Percentiles rank a stretch among this genome's conserved stretches.
These are phyloP conservation scores for Syncephalastrum contaminatum DNA, from an alignment of 371 early-diverging fungal species.

Conservation along the genomic window DNA sequence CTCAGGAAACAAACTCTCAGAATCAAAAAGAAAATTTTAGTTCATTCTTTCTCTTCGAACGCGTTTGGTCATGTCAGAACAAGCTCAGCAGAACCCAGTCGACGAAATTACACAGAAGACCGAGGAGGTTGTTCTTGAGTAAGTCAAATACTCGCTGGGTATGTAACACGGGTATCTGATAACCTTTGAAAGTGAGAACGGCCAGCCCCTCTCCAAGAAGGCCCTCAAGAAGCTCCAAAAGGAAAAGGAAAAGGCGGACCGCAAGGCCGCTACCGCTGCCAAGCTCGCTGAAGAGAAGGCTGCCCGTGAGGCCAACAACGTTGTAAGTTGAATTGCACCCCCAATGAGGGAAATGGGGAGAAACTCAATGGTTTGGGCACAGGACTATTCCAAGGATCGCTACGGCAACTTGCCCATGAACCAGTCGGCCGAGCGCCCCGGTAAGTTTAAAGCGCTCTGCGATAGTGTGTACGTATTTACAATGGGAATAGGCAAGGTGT, in stretches of 20 bases:
- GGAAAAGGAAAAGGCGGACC: slow-evolving; percentile 85
- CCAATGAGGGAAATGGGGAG: not conserved
- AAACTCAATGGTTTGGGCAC: slow-evolving; percentile 1
- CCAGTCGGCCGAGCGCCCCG: slow-evolving; percentile 76
- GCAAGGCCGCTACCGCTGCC: slow-evolving; percentile 77
- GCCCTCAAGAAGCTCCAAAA: slow-evolving; percentile 93
- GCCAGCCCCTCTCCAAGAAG: slow-evolving; percentile 89
- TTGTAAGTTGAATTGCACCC: slow-evolving; percentile 35
- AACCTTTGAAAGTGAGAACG: slow-evolving; percentile 62
- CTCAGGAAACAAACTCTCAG: no score
- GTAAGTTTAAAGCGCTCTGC: slow-evolving; percentile 22
- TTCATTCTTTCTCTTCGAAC: not conserved
- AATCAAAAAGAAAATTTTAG: no score
- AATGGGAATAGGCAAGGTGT: slow-evolving; percentile 35
- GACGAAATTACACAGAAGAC: slow-evolving; percentile 13
- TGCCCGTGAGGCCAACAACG: slow-evolving; percentile 70
- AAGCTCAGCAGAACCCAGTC: slow-evolving; percentile 5
- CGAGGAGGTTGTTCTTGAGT: slow-evolving; percentile 14
- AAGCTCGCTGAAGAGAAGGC: slow-evolving; percentile 86
- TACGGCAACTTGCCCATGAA: slow-evolving; percentile 92
- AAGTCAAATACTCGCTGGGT: slow-evolving; percentile 44
- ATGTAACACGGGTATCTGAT: slow-evolving; percentile 55
- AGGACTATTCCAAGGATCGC: slow-evolving; percentile 79
- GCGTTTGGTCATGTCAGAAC: slow-evolving; percentile 11
- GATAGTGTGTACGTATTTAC: no score